phyloP scores from a whole-genome alignment of 148 eudicot genomes.

The Linanthus parryae region DNA sequence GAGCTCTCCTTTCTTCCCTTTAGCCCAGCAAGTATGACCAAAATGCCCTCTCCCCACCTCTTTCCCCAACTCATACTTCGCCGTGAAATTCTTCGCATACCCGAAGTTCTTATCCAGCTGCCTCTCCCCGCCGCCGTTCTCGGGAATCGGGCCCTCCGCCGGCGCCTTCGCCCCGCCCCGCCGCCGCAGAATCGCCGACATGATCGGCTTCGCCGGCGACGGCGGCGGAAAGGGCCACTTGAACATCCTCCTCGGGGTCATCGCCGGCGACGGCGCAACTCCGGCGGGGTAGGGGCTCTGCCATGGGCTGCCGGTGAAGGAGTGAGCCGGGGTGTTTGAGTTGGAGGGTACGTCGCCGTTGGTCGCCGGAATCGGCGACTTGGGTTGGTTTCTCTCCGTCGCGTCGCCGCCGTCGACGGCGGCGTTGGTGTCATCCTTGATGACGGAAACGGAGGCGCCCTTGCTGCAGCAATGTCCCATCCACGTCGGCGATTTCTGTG shows the following conservation, averaged over 20 bases:
- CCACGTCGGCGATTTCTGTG: neutral
- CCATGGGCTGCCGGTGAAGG: conserved; percentile 46
- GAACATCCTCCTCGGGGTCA: conserved; percentile 57
- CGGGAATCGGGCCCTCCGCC: conserved; percentile 30
- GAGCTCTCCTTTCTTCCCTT: conserved; percentile 76
- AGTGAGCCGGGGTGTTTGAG: conserved; percentile 36
- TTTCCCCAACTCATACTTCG: conserved; percentile 82
- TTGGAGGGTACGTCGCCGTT: conserved; percentile 14
- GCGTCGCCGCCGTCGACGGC: too few species aligned
- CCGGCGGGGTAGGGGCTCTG: conserved; percentile 74
- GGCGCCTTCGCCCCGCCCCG: conserved; percentile 22
- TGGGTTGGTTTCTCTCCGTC: too few species aligned
- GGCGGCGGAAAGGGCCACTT: conserved; percentile 98
- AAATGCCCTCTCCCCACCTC: conserved; percentile 99
- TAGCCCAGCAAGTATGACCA: conserved; percentile 94
- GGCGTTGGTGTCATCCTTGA: conserved; percentile 10
- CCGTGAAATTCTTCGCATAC: conserved; percentile 51
- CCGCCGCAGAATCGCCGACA: conserved; percentile 63
- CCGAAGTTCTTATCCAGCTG: conserved; percentile 81
- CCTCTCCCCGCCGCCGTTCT: conserved; percentile 20
- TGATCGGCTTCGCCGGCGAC: conserved; percentile 97
- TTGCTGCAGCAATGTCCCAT: conserved; percentile 89
- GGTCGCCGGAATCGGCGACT: conserved; percentile 7
- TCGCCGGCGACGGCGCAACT: conserved; percentile 67
- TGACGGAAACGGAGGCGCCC: conserved; percentile 20